Conservation (phyloP, 1,139 yeast genomes). For the Candida sanyaensis region DNA sequence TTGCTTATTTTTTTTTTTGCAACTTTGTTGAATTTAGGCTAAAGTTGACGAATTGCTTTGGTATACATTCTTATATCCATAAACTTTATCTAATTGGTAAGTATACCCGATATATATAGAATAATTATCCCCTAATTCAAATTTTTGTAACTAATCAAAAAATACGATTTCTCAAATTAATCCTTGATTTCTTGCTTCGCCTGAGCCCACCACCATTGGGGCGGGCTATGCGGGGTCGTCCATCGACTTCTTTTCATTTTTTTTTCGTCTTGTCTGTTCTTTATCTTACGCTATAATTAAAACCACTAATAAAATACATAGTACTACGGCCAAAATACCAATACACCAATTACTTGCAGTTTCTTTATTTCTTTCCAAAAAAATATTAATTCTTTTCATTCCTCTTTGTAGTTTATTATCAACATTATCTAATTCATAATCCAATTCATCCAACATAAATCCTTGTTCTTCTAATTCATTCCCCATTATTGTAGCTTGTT, state of each 20-base stretch:
- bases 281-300: slow-evolving; percentile 11
- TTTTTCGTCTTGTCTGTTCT: no score
- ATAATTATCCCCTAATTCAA: background rate
- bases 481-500: slow-evolving; percentile 89
- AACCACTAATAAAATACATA: slow-evolving; percentile 70
- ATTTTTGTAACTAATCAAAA: no score
- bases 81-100: background rate
- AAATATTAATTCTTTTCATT: slow-evolving; percentile 65
- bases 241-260: no score
- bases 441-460: slow-evolving; percentile 77
- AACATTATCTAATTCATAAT: slow-evolving; percentile 73
- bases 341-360: slow-evolving; percentile 90
- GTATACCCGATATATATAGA: slow-evolving; percentile 1
- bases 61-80: background rate
- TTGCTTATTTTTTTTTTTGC: background rate
- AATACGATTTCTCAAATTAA: no score
- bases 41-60: background rate
- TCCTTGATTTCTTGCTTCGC: no score
- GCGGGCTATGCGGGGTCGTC: no score
- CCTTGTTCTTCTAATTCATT: slow-evolving; percentile 87
- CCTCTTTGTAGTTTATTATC: slow-evolving; percentile 73
- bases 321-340: slow-evolving; percentile 68
- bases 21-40: background rate
- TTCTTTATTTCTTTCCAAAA: slow-evolving; percentile 75
- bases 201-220: no score